Percentiles rank a stretch among this genome's conserved stretches.
Conservation (phyloP, 106 monocot species). For the Allium fistulosum region DNA sequence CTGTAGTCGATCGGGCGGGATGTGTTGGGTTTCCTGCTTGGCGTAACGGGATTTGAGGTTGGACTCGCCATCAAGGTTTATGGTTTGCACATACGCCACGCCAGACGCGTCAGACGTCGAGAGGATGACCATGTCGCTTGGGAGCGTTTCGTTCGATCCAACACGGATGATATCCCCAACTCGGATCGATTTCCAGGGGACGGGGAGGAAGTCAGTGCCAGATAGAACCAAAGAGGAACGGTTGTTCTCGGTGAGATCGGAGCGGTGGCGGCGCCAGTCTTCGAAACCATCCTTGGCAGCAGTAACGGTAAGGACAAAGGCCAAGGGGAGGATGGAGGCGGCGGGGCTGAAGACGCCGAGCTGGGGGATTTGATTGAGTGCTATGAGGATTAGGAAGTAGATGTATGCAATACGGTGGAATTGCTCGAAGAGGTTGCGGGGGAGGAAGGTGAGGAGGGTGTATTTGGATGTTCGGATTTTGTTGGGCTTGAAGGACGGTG, state of each 20-base stretch:
- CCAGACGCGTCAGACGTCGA: slow-evolving; percentile 89
- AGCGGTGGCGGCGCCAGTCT: slow-evolving; percentile 85
- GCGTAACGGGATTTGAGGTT: slow-evolving; percentile 95
- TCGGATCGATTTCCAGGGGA: slow-evolving; percentile 60
- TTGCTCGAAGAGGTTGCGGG: slow-evolving; percentile 89
- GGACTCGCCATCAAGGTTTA: slow-evolving; percentile 94
- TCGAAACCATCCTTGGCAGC: slow-evolving; percentile 91
- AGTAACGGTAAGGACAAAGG: slow-evolving; percentile 74
- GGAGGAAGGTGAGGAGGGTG: slow-evolving; percentile 67
- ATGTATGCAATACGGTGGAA: slow-evolving; percentile 88
- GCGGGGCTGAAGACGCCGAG: slow-evolving; percentile 71
- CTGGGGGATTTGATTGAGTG: slow-evolving; percentile 77
- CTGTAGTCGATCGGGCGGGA: slow-evolving; percentile 2
- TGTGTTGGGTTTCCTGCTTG: slow-evolving; percentile 33
- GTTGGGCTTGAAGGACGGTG: slow-evolving; percentile 38
- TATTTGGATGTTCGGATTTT: slow-evolving; percentile 71
- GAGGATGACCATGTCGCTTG: slow-evolving; percentile 85
- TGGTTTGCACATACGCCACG: slow-evolving; percentile 85
- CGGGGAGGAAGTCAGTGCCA: slow-evolving; percentile 31
- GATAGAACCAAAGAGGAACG: slow-evolving; percentile 28
- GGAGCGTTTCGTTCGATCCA: slow-evolving; percentile 50
- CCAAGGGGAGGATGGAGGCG: slow-evolving; percentile 63
- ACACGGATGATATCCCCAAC: slow-evolving; percentile 71
- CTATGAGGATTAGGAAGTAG: slow-evolving; percentile 76
- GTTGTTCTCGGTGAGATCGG: slow-evolving; percentile 75